phyloP scores from a whole-genome alignment of 192 early-diverging fungal species.

The Chytriomyces confervae region DNA sequence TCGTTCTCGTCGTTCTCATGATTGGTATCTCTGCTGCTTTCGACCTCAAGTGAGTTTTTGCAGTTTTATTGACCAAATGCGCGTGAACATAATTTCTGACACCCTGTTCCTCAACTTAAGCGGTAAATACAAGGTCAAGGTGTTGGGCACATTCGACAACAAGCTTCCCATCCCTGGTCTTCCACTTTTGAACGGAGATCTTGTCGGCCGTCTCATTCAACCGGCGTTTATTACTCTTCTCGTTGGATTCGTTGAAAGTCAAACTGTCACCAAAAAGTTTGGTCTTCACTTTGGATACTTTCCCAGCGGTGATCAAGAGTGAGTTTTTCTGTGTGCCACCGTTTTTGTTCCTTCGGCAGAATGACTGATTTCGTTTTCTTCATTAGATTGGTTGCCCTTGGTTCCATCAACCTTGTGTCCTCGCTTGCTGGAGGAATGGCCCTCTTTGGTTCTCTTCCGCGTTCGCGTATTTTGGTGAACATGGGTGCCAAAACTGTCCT shows the following conservation, averaged over 20 bases:
- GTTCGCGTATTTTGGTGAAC: slow-evolving; percentile 87
- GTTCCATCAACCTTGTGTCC: slow-evolving; percentile 45
- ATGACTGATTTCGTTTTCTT: no score
- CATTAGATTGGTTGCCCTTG: slow-evolving; percentile 39
- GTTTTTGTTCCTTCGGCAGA: slow-evolving; percentile 40
- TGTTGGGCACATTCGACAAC: slow-evolving; percentile 47
- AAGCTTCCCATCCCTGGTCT: slow-evolving; percentile 24
- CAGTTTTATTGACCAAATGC: slow-evolving; percentile 24
- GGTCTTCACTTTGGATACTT: slow-evolving; percentile 43
- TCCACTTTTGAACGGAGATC: slow-evolving; percentile 34
- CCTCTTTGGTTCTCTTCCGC: slow-evolving; percentile 85
- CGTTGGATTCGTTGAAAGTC: slow-evolving; percentile 51
- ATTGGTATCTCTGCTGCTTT: slow-evolving; percentile 36
- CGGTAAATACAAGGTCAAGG: slow-evolving; percentile 35
- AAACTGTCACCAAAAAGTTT: slow-evolving; percentile 45
- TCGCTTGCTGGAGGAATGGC: slow-evolving; percentile 46
- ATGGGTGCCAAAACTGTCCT: slow-evolving; percentile 83
- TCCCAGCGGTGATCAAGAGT: slow-evolving; percentile 42
- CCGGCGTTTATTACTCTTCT: slow-evolving; percentile 47
- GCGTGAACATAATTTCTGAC: slow-evolving; percentile 2
- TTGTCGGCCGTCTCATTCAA: slow-evolving; percentile 33
- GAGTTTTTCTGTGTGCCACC: slow-evolving; percentile 43
- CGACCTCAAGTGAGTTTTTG: slow-evolving; percentile 21
- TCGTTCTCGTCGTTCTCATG: slow-evolving; percentile 42
- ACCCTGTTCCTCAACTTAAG: slow-evolving; percentile 24